Conservation (phyloP, 345 rosid species). For the Heritiera fomes region DNA sequence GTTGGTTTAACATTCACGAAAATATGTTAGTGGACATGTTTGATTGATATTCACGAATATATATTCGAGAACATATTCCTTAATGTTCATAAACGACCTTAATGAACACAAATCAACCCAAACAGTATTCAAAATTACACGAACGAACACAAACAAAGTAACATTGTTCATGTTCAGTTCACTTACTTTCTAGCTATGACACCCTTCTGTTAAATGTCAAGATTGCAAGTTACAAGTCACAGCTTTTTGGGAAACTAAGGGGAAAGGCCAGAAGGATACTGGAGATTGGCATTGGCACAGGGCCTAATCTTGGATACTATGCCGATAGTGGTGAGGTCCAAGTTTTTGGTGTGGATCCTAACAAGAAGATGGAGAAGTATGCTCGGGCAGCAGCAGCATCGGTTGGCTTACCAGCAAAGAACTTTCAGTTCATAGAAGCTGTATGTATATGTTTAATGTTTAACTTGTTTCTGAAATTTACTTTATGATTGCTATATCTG, state of each 20-base stretch:
- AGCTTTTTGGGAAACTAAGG: conserved; percentile 54
- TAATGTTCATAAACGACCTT: too few species aligned
- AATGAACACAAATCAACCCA: too few species aligned
- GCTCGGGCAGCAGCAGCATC: conserved; percentile 57
- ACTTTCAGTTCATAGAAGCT: conserved; percentile 67
- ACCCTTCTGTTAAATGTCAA: conserved; percentile 26
- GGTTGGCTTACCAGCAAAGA: conserved; percentile 55
- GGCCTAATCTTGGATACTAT: conserved; percentile 79
- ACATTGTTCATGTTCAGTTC: too few species aligned
- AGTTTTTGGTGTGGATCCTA: conserved; percentile 79
- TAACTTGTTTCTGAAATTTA: background rate
- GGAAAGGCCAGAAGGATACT: conserved; percentile 62
- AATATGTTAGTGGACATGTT: too few species aligned
- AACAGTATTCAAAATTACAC: too few species aligned
- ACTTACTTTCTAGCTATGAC: background rate
- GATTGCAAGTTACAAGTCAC: conserved; percentile 63
- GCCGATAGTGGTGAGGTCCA: conserved; percentile 42
- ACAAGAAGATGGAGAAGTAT: conserved; percentile 69
- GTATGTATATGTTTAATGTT: conserved; percentile 34
- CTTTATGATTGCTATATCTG: background rate
- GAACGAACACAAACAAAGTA: too few species aligned
- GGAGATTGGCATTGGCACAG: conserved; percentile 90
- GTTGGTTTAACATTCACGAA: too few species aligned
- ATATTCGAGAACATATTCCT: too few species aligned
- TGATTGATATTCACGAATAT: too few species aligned